A percentile compares a stretch with the other conserved stretches of the same genome.
Conservation (phyloP, 2,329 filamentous ascomycete species). For the Colletotrichum tanaceti region DNA sequence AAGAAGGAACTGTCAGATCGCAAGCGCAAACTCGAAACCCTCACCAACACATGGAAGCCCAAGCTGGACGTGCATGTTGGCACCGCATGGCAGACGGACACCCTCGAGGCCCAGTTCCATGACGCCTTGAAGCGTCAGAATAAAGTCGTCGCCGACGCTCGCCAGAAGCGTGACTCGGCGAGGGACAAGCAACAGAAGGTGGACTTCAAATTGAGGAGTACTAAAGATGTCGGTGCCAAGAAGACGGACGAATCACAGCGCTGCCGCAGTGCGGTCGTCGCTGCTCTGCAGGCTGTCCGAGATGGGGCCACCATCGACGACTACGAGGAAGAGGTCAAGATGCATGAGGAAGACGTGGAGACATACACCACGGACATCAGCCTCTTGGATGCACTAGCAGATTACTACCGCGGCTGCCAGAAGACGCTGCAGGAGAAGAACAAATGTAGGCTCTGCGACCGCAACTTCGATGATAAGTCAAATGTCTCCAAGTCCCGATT, state of each 20-base stretch:
- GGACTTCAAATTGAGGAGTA: constrained; percentile 76
- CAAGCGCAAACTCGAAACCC: constrained; percentile 79
- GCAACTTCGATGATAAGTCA: constrained; percentile 72
- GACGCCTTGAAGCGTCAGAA: constrained; percentile 68
- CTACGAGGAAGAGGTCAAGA: constrained; percentile 62
- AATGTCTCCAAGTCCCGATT: constrained; percentile 71
- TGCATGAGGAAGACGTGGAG: constrained; percentile 68
- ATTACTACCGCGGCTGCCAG: constrained; percentile 78
- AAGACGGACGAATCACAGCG: constrained; percentile 71
- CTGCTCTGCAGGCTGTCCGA: constrained; percentile 59
- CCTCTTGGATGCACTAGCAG: constrained; percentile 74
- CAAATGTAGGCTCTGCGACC: constrained; percentile 80
- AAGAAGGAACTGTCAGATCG: constrained; percentile 83
- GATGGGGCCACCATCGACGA: constrained; percentile 63
- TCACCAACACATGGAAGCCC: constrained; percentile 78
- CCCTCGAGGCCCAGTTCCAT: constrained; percentile 78
- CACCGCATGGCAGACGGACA: constrained; percentile 74
- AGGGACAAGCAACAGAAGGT: constrained; percentile 80
- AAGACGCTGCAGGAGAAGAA: constrained; percentile 74
- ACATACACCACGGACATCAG: constrained; percentile 74
- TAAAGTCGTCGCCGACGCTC: constrained; percentile 70
- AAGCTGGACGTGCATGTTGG: constrained; percentile 76
- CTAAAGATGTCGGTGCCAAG: constrained; percentile 72
- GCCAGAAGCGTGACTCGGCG: constrained; percentile 76
- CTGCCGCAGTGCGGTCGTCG: constrained; percentile 68